phyloP scores from a whole-genome alignment of 805 yeast genomes.

The Kazachstania martiniae region DNA sequence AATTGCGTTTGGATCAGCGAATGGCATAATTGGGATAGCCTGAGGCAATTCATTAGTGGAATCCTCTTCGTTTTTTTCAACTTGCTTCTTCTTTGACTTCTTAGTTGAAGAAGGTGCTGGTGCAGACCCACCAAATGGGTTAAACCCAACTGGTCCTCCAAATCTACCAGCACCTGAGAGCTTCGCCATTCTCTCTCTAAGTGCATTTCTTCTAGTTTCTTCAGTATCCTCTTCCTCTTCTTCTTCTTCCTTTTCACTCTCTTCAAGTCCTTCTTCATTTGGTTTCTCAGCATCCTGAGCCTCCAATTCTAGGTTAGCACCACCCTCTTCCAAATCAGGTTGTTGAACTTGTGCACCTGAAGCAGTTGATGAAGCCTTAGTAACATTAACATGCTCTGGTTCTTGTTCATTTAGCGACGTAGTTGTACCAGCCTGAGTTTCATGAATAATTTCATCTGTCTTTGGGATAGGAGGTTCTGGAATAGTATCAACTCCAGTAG shows the following conservation, averaged over 20 bases:
- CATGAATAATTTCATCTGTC: not conserved
- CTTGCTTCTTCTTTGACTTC: constrained; percentile 19
- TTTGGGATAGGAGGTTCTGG: no score
- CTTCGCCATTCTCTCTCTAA: constrained; percentile 93
- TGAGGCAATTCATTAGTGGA: constrained; percentile 15
- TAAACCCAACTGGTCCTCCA: constrained; percentile 38
- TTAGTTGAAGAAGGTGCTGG: constrained; percentile 11
- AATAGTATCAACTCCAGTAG: no score
- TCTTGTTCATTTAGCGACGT: not conserved
- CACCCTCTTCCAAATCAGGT: not conserved
- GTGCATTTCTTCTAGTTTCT: constrained; percentile 60
- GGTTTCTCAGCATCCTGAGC: constrained; percentile 18
- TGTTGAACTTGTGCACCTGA: not conserved
- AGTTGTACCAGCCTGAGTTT: not conserved
- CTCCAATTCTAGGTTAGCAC: not conserved
- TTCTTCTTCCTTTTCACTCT: constrained; percentile 39
- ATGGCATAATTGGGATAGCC: constrained; percentile 46
- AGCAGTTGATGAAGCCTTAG: not conserved
- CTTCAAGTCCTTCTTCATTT: constrained; percentile 29
- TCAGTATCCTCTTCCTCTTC: constrained; percentile 63
- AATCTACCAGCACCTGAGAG: constrained; percentile 75
- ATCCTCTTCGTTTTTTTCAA: constrained; percentile 7
- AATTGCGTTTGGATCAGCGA: constrained; percentile 32
- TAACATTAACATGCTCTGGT: no score
- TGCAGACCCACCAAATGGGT: constrained; percentile 32